Conservation (phyloP, 805 yeast genomes). For the Cyberlindnera mrakii region DNA sequence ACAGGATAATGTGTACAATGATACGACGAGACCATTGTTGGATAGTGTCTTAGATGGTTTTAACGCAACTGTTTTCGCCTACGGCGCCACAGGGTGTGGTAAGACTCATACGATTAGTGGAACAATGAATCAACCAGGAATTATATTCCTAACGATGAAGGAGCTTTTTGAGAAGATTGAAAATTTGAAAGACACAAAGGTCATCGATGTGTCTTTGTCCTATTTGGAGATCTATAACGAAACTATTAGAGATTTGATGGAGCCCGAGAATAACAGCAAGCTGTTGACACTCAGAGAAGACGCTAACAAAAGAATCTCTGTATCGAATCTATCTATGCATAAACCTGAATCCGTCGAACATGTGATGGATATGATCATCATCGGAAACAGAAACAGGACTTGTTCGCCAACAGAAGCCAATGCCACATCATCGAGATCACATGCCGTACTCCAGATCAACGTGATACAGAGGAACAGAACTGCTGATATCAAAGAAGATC, state of each 20-base stretch:
- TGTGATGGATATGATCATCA: constrained; percentile 69
- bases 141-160: constrained; percentile 70
- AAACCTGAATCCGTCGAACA: constrained; percentile 58
- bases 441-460: constrained; percentile 84
- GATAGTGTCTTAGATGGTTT: constrained; percentile 76
- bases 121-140: constrained; percentile 64
- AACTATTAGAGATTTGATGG: constrained; percentile 71
- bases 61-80: constrained; percentile 90
- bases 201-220: constrained; percentile 56
- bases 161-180: constrained; percentile 66
- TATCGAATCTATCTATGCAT: constrained; percentile 63
- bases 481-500: constrained; percentile 59
- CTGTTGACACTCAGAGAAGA: constrained; percentile 67
- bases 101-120: constrained; percentile 90
- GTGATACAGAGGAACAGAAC: constrained; percentile 55
- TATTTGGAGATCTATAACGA: constrained; percentile 91
- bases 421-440: constrained; percentile 85
- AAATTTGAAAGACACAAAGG: constrained; percentile 43
- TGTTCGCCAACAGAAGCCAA: constrained; percentile 89
- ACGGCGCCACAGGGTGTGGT: constrained; percentile 99
- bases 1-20: constrained; percentile 62
- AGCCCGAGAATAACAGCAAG: constrained; percentile 44
- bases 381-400: constrained; percentile 73
- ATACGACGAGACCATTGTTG: constrained; percentile 66
- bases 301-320: constrained; percentile 55